Evolutionary conservation across 2,329 filamentous ascomycete genomes (phyloP).

Genomic region (Rugonectria rugulosa): DNA sequence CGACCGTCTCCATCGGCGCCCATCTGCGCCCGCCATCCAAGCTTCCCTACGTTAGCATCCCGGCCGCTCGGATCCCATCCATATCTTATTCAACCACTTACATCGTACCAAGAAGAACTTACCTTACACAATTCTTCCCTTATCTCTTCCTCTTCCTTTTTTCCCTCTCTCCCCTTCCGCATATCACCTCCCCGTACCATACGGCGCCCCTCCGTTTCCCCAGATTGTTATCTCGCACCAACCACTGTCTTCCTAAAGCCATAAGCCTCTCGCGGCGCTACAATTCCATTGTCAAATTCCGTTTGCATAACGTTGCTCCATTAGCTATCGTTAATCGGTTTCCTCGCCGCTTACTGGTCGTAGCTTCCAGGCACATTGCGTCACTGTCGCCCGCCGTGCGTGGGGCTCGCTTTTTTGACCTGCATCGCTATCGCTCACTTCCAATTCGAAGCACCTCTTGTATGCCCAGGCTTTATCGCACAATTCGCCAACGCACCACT

Average conservation of each 20-base stretch:
- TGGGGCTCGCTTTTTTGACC: slow-evolving; percentile 33
- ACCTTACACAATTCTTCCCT: slow-evolving; percentile 34
- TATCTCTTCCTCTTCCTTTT: slow-evolving; percentile 31
- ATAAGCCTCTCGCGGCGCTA: slow-evolving; percentile 18
- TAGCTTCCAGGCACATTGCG: slow-evolving; percentile 39
- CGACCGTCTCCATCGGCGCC: slow-evolving; percentile 38
- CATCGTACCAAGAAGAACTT: slow-evolving; percentile 28
- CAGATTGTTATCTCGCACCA: slow-evolving; percentile 43
- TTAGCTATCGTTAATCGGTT: slow-evolving; percentile 37
- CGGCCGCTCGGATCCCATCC: slow-evolving; percentile 40
- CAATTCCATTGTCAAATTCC: slow-evolving; percentile 20
- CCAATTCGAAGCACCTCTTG: slow-evolving; percentile 9
- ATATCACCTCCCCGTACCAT: slow-evolving; percentile 8
- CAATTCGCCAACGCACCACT: neutral
- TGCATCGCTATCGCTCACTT: slow-evolving; percentile 22
- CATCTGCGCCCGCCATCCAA: slow-evolving; percentile 41
- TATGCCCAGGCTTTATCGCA: slow-evolving; percentile 11
- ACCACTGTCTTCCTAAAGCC: slow-evolving; percentile 32
- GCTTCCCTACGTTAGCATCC: slow-evolving; percentile 37
- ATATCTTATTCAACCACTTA: slow-evolving; percentile 35
- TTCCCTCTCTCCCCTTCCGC: slow-evolving; percentile 20
- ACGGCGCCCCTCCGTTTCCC: slow-evolving; percentile 37
- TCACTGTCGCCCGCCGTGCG: slow-evolving; percentile 35
- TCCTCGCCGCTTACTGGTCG: slow-evolving; percentile 37
- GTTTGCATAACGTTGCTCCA: slow-evolving; percentile 42